Conservation (phyloP, 2,329 filamentous ascomycete genomes). For the Fusarium dlaminii region DNA sequence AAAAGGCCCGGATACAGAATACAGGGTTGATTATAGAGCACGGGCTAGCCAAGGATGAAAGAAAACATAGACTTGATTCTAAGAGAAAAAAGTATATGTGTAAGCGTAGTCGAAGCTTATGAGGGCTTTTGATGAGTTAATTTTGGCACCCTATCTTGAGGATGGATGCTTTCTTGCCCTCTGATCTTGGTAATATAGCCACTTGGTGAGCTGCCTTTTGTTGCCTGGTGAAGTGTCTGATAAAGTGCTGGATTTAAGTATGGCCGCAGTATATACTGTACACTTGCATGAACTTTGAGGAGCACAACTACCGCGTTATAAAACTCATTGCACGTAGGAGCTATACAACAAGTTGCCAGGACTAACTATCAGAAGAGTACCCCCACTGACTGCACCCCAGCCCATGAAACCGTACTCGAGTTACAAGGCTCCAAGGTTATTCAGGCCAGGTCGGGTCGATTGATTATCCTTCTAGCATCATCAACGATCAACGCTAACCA, state of each 20-base stretch:
- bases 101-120: background rate
- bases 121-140: background rate
- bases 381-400: conserved; percentile 13
- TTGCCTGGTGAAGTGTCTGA: background rate
- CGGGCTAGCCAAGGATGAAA: background rate
- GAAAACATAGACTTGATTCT: background rate
- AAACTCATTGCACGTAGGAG: background rate
- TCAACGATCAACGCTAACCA: conserved; percentile 32
- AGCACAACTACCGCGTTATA: background rate
- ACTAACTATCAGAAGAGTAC: background rate
- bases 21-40: conserved; percentile 4
- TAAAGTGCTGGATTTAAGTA: background rate
- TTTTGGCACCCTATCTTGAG: background rate
- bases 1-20: conserved; percentile 21
- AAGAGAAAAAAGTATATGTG: background rate
- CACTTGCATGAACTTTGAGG: background rate
- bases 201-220: background rate
- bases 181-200: background rate
- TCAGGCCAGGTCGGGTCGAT: conserved; percentile 23
- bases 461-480: conserved; percentile 31
- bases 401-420: conserved; percentile 18
- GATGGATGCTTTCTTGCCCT: background rate
- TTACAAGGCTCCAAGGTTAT: conserved; percentile 24
- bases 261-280: background rate
- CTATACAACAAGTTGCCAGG: background rate